Evolutionary conservation across 805 yeast species (phyloP).

Genomic region (Saturnispora ahearnii): DNA sequence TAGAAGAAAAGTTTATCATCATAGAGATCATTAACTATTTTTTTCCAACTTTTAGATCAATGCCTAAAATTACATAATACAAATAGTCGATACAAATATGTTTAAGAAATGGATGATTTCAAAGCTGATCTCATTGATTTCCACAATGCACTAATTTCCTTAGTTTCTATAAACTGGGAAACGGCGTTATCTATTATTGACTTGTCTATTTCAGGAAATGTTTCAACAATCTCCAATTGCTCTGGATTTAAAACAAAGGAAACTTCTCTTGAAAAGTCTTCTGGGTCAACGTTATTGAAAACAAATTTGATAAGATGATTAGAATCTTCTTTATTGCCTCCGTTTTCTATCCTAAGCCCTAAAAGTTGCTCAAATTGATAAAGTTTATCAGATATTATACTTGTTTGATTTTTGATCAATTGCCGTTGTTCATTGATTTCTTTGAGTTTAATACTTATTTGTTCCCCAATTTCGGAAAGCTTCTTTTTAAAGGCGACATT

Average conservation of each 20-base stretch:
- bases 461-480: slow-evolving; percentile 22
- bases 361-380: slow-evolving; percentile 37
- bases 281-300: slow-evolving; percentile 40
- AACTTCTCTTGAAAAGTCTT: slow-evolving; percentile 35
- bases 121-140: slow-evolving; percentile 25
- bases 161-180: slow-evolving; percentile 19
- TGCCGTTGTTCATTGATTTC: slow-evolving; percentile 23
- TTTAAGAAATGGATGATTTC: not conserved
- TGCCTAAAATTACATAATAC: not conserved
- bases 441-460: slow-evolving; percentile 18
- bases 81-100: not conserved
- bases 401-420: slow-evolving; percentile 30
- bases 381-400: slow-evolving; percentile 33
- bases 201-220: slow-evolving; percentile 28
- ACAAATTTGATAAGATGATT: slow-evolving; percentile 30
- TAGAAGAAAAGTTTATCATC: not conserved
- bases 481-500: slow-evolving; percentile 22
- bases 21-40: not conserved
- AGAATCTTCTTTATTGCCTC: slow-evolving; percentile 25
- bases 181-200: slow-evolving; percentile 15
- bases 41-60: not conserved
- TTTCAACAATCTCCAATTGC: slow-evolving; percentile 26
- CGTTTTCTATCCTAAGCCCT: slow-evolving; percentile 36
- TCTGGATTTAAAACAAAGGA: slow-evolving; percentile 36
- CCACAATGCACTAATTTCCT: slow-evolving; percentile 29